Percentiles rank a stretch among this genome's conserved stretches.
phyloP scores from a whole-genome alignment of 371 early-diverging fungal species.

The Mucor circinelloides region DNA sequence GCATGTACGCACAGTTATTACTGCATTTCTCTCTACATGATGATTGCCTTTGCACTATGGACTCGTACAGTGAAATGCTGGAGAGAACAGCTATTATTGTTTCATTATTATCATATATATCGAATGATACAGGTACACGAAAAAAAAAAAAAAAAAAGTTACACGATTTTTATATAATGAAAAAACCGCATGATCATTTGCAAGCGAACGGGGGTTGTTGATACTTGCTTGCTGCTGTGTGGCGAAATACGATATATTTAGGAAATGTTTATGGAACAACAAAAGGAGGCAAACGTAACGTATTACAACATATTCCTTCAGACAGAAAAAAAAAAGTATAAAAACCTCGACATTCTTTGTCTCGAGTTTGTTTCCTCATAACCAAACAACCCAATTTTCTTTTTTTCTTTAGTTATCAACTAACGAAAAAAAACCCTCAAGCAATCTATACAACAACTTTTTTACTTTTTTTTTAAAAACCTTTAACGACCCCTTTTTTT shows the following conservation, averaged over 20 bases:
- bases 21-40: background rate
- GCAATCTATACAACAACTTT: conserved; percentile 15
- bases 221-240: conserved; percentile 1
- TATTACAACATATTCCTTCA: conserved; percentile 20
- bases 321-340: conserved; percentile 12
- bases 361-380: conserved; percentile 12
- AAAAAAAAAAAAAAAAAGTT: conserved; percentile 1
- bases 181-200: conserved; percentile 22
- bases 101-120: background rate
- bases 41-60: background rate
- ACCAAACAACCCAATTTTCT: conserved; percentile 18
- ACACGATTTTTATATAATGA: background rate
- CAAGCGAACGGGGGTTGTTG: background rate
- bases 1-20: background rate
- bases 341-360: conserved; percentile 5
- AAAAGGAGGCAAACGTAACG: conserved; percentile 14
- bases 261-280: conserved; percentile 6
- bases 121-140: too few relatives aligned
- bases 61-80: background rate
- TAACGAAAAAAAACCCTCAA: conserved; percentile 17
- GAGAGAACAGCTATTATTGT: background rate
- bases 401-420: conserved; percentile 23
- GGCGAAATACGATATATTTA: conserved; percentile 14
- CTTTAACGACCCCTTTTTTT: conserved; percentile 19
- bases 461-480: background rate